Percentiles rank a stretch among this genome's conserved stretches.
These are phyloP conservation scores for Kalanchoe fedtschenkoi DNA, from an alignment of 164 flowering plant genomes.

Conservation along the genomic window DNA sequence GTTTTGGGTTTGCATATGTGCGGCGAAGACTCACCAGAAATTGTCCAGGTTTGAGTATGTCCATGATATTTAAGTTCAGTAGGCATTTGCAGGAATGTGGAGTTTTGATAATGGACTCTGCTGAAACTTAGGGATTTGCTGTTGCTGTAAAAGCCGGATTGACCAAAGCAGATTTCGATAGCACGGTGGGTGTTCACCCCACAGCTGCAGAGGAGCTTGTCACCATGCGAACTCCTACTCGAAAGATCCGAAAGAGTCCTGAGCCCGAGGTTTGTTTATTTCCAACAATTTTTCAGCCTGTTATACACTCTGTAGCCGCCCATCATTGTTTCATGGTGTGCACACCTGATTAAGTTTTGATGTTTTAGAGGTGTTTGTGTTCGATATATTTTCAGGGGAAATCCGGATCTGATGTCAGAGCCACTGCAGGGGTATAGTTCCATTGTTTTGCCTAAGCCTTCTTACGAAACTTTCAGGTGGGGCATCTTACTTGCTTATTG, in stretches of 20 bases:
- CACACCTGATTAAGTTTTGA: neutral
- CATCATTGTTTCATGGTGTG: too few relatives aligned
- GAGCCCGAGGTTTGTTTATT: conserved; percentile 48
- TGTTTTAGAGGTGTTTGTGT: neutral
- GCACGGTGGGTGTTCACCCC: conserved; percentile 93
- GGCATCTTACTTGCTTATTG: neutral
- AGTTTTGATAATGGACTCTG: neutral
- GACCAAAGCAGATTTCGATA: conserved; percentile 89
- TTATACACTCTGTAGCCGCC: too few relatives aligned
- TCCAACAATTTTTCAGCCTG: neutral
- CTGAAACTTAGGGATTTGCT: conserved; percentile 69
- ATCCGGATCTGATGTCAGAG: neutral
- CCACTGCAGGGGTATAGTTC: neutral
- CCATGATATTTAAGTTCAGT: neutral
- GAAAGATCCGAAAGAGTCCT: conserved; percentile 50
- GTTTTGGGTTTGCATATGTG: conserved; percentile 90
- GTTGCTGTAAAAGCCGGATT: conserved; percentile 92
- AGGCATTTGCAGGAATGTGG: neutral
- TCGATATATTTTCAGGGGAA: neutral
- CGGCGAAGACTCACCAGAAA: conserved; percentile 90
- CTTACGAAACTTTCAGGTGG: neutral
- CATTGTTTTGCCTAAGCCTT: neutral
- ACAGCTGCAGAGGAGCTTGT: conserved; percentile 89
- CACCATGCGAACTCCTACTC: conserved; percentile 84
- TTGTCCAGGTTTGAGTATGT: conserved; percentile 49